Evolutionary conservation across 2,329 filamentous ascomycete species (phyloP), one percentile per base, ranked within the genome.

Genomic region (Parastagonospora nodorum): DNA sequence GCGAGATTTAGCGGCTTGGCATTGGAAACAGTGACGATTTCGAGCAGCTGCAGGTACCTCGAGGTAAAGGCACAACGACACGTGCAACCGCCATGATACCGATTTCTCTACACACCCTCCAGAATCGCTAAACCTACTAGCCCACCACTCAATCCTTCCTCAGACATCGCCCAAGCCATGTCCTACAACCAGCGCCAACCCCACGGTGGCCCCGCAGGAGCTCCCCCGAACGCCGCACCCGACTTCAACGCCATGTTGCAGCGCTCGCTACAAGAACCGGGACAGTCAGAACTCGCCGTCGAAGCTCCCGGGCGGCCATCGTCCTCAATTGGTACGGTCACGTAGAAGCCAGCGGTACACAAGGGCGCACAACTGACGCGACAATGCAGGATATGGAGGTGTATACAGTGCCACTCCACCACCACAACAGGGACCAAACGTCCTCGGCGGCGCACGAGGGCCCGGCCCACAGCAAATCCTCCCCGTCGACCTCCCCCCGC

Each of bases 401-500:
- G 69, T 72, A 40, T 72, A 71, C 56, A 64, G 64, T 50, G 66
- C 69, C 42, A 75, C 76, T 31, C 71, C 72, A 39, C 74, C 78
- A 5, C 82, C 84, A 57, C 88, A 90, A 75, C 55, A 62, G 36
- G 53, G 60, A 8, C 65, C 61, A 15, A 65, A 63, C 42, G 60
- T 57, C 4, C 62, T 72, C n/a, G 69, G 69, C 29, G 67, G 65
- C 40, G 67, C 60, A 46, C 42, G 65, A 51, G 59, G 51, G 19
- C 41, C 51, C 6, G 52, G 54, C 8, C 56, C 66, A 2, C 67
- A 63, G 46, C 62, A 58, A 10, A 61, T 72, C 32, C 57, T 71
- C 6, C 68, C 68, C 24, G 44, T 67, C 29, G 70, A 71, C 37
- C 79, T 93, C 33, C 90, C 90, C 11, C 92, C 92, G 52, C 93